Conservation (phyloP, 768 basidiomycete genomes). For the Tylopilus sp. region DNA sequence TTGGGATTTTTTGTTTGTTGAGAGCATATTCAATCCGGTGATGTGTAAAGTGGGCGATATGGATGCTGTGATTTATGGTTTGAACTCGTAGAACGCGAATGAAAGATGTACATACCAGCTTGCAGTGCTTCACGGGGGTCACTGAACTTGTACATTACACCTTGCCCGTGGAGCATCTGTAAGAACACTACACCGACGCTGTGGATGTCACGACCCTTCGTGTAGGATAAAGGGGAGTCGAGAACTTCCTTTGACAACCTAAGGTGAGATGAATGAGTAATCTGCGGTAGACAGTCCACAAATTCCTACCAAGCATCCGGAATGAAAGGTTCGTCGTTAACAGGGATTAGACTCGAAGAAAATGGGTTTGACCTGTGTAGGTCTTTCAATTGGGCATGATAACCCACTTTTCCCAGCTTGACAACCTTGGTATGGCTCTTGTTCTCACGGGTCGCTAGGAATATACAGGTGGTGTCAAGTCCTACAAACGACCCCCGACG, state of each 20-base stretch:
- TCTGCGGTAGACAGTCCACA: not conserved
- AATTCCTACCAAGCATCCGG: constrained; percentile 30
- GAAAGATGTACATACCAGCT: constrained; percentile 37
- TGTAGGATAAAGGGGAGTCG: constrained; percentile 76
- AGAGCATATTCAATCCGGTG: constrained; percentile 58
- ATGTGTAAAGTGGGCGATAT: constrained; percentile 51
- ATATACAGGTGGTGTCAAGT: constrained; percentile 57
- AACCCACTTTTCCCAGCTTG: constrained; percentile 73
- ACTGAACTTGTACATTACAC: constrained; percentile 53
- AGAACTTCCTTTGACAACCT: constrained; percentile 80
- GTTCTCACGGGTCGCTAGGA: constrained; percentile 51
- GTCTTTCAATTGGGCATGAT: constrained; percentile 70
- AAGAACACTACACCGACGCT: constrained; percentile 73
- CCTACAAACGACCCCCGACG: constrained; percentile 33
- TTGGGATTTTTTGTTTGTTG: constrained; percentile 51
- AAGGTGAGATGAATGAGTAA: not conserved
- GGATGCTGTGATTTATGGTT: constrained; percentile 36
- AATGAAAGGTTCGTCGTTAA: constrained; percentile 18
- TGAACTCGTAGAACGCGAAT: not conserved
- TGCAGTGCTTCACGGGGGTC: constrained; percentile 57
- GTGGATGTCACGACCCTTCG: constrained; percentile 78
- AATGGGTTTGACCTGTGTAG: constrained; percentile 85
- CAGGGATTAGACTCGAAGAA: constrained; percentile 25
- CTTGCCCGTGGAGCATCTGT: constrained; percentile 82
- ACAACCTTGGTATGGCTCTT: constrained; percentile 56